Conservation (phyloP, 192 early-diverging fungal genomes). For the Rhizoclosmatium globosum region DNA sequence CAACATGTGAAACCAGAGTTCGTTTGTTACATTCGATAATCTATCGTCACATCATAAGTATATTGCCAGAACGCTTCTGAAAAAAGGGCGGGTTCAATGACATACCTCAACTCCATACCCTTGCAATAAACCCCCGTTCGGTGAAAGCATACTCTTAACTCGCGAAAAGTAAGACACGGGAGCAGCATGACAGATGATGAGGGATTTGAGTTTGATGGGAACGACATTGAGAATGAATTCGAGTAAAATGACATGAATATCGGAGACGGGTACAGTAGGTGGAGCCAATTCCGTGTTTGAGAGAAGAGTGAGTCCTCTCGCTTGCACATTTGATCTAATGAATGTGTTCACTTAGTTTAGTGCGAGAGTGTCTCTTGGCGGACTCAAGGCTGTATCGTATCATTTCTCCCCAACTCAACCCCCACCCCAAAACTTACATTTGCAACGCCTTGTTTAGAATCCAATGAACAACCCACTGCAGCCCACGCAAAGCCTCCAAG, state of each 20-base stretch:
- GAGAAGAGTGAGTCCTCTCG: constrained; percentile 12
- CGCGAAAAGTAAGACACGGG: not conserved
- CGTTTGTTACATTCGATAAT: constrained; percentile 27
- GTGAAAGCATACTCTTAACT: not conserved
- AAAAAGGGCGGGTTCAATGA: not conserved
- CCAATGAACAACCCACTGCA: constrained; percentile 32
- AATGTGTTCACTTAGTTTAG: not conserved
- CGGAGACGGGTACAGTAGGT: not conserved
- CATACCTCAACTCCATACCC: constrained; percentile 2
- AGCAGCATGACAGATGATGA: constrained; percentile 1
- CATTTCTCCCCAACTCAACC: not conserved
- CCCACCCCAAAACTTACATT: not conserved
- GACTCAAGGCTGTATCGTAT: not conserved
- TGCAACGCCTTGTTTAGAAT: constrained; percentile 11
- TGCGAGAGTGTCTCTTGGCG: not conserved
- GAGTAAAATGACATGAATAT: constrained; percentile 24
- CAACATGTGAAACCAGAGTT: constrained; percentile 4
- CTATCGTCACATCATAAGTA: not conserved
- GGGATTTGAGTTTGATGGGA: constrained; percentile 8
- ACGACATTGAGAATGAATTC: constrained; percentile 32
- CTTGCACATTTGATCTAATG: constrained; percentile 12
- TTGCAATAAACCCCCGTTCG: not conserved
- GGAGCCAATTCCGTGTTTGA: constrained; percentile 11
- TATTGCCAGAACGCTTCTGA: not conserved
- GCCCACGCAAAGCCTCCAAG: not conserved